phyloP scores from a whole-genome alignment of 2,329 filamentous ascomycete genomes.

The Malbranchea zuffiana region DNA sequence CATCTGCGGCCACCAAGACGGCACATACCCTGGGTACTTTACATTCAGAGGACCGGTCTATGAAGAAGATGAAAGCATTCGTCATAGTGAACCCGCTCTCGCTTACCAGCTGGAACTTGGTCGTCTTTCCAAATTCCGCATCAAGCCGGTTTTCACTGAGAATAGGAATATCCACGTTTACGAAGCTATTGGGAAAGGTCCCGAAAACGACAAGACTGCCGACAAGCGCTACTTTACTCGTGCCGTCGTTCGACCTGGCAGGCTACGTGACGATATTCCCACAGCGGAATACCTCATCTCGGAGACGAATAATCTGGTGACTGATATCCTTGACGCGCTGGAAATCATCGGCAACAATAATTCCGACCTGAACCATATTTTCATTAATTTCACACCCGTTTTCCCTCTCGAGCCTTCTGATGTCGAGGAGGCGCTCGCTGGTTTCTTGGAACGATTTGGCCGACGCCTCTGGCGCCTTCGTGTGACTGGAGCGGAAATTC shows the following conservation, averaged over 20 bases:
- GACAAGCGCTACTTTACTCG: slow-evolving; percentile 94
- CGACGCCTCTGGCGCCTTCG: slow-evolving; percentile 90
- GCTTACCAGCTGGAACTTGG: slow-evolving; percentile 97
- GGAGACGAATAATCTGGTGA: slow-evolving; percentile 91
- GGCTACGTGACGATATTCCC: slow-evolving; percentile 91
- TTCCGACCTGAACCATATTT: slow-evolving; percentile 98
- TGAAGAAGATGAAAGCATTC: slow-evolving; percentile 85
- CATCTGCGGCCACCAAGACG: slow-evolving; percentile 89
- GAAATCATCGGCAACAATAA: slow-evolving; percentile 99
- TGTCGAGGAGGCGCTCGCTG: slow-evolving; percentile 84
- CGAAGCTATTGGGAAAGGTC: slow-evolving; percentile 87
- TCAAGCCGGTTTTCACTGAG: slow-evolving; percentile 96
- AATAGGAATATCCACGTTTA: slow-evolving; percentile 99
- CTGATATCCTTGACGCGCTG: slow-evolving; percentile 90
- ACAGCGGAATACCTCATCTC: slow-evolving; percentile 98
- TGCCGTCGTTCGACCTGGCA: slow-evolving; percentile 85
- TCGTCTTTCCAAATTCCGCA: slow-evolving; percentile 90
- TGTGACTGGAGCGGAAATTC: slow-evolving; percentile 94
- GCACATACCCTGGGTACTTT: slow-evolving; percentile 92
- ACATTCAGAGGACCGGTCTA: slow-evolving; percentile 92
- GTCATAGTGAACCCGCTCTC: slow-evolving; percentile 89
- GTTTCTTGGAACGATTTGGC: slow-evolving; percentile 93
- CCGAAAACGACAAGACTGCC: slow-evolving; percentile 63
- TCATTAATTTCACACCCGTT: slow-evolving; percentile 97
- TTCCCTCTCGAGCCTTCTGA: slow-evolving; percentile 84